A percentile compares a stretch with the other conserved stretches of the same genome.
Conservation (phyloP, 352 stramenopile genomes). For the Globisporangium iwayamae region DNA sequence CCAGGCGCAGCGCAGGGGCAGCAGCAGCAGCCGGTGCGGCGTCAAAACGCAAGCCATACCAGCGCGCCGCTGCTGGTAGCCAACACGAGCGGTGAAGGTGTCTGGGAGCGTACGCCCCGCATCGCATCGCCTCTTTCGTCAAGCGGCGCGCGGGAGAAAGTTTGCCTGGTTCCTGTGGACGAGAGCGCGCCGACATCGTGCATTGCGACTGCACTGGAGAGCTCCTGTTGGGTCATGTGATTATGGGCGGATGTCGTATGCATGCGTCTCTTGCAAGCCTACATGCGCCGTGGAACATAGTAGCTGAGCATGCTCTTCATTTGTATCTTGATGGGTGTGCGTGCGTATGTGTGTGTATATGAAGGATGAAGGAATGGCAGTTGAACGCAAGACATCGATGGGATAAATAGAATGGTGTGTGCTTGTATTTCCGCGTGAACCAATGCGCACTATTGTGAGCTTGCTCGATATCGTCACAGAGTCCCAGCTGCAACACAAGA, state of each 20-base stretch:
- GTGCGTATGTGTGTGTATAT: no score
- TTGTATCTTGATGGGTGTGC: no score
- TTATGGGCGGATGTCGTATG: no score
- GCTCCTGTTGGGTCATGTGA: no score
- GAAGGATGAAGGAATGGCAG: neutral
- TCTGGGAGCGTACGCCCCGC: constrained; percentile 2
- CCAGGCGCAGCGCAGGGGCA: constrained; percentile 2
- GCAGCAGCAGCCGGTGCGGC: constrained; percentile 4
- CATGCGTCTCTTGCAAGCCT: no score
- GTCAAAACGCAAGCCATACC: constrained; percentile 2
- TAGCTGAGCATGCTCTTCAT: no score
- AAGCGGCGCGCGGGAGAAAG: neutral
- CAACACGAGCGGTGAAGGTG: neutral
- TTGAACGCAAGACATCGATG: neutral
- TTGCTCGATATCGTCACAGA: neutral
- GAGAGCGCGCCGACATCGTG: neutral
- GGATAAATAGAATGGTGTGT: neutral
- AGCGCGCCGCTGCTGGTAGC: no score
- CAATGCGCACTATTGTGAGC: neutral
- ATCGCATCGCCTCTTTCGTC: neutral
- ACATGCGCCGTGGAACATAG: no score
- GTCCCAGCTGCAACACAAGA: neutral
- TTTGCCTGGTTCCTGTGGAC: neutral
- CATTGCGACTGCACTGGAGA: neutral
- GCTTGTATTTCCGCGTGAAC: neutral